phyloP scores from a whole-genome alignment of 2,329 filamentous ascomycete genomes.

The Epichloe gansuensis region DNA sequence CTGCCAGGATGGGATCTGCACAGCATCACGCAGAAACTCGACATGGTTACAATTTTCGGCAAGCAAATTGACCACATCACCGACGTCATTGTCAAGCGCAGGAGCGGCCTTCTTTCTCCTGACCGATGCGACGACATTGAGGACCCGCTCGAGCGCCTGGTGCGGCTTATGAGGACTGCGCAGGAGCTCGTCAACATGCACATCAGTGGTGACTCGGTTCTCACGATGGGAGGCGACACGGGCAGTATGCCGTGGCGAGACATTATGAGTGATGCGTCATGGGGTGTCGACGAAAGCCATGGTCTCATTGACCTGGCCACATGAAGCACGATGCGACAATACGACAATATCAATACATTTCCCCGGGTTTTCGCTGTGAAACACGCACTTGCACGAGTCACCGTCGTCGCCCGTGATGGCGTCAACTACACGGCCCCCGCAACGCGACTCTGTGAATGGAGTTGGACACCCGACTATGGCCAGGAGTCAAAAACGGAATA shows the following conservation, averaged over 20 bases:
- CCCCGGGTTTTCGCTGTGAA: background rate
- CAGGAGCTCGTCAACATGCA: conserved; percentile 20
- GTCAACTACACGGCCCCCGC: background rate
- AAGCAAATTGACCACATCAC: conserved; percentile 19
- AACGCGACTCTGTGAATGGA: background rate
- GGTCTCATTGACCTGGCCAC: conserved; percentile 1
- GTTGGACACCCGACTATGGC: background rate
- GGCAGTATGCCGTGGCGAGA: conserved; percentile 11
- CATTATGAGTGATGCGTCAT: conserved; percentile 7
- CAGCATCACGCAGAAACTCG: conserved; percentile 23
- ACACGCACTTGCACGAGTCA: background rate
- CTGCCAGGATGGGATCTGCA: conserved; percentile 34
- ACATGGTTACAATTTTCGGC: conserved; percentile 11
- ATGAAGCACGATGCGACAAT: background rate
- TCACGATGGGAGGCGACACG: conserved; percentile 12
- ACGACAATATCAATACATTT: background rate
- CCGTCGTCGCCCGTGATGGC: too few relatives aligned
- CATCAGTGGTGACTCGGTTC: conserved; percentile 13
- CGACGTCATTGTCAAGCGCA: conserved; percentile 18
- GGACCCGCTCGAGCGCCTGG: conserved; percentile 21
- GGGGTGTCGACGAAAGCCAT: conserved; percentile 3
- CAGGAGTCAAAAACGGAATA: background rate
- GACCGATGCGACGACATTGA: conserved; percentile 8
- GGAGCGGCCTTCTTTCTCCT: conserved; percentile 13
- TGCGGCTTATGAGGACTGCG: conserved; percentile 19